Base-by-base conservation (phyloP, 73 alveolate genomes). In the Paramecium octaurelia region DNA sequence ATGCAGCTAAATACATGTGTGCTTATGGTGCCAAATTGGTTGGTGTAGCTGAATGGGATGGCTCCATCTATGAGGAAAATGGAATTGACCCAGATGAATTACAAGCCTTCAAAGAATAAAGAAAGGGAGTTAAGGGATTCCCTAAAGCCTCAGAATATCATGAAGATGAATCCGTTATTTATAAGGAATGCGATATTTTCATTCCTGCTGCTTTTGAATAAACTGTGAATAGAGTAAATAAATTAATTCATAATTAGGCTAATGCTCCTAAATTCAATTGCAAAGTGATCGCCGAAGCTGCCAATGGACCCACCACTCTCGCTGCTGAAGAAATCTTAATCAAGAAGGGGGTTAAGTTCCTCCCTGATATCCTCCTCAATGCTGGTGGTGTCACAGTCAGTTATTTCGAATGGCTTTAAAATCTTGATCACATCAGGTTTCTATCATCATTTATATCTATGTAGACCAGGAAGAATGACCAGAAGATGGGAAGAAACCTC, bases 381-480 rank as follows among this genome's bases (percentile, higher is more conserved):
- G 96, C 96, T 8, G 99, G 99, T 68, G 99, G 99, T 44, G 97
- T 97, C 59, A 95, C 97, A 58, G 97, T 95, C 89, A 94, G 98
- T 42, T 97, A 96, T 93, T 95, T 97, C 86, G 99, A 97, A 93
- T 97, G 98, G 97, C 95, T 97, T 16, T 95, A 96, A 95, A 96
- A 96, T 85, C 85, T 96, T 27, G 97, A 95, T 73, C 99, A 96
- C 84, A 89, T 92, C 38, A 80, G 91, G 91, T 80, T 40, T 11
- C 42, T 18, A 23, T 80, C 0, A 18, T 44, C 9, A 75, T 75
- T 31, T 24, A 38, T 23, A 1, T 0, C 3, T 23, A 8, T 44
- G 42, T 50, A 59, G 93, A 58, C 96, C 97, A 23, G 99, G 99
- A 89, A 94, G 94, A 95, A 92, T 96, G 58, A 95, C 97, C 36